Evolutionary conservation across 805 yeast species (phyloP).

Genomic region (Yarrowia sp.): DNA sequence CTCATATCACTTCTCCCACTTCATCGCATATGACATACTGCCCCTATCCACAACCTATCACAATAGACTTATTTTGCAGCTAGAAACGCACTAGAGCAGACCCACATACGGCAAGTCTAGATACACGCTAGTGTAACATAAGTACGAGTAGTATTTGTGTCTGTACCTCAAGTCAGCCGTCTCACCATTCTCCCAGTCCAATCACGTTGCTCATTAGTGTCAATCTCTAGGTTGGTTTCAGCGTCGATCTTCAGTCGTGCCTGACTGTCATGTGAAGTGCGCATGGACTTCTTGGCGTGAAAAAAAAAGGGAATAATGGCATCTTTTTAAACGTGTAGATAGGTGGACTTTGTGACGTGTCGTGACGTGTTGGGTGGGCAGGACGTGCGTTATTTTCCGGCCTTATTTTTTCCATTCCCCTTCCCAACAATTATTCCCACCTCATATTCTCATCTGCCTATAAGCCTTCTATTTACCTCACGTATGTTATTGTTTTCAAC

Average conservation of each 20-base stretch:
- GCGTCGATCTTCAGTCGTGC: constrained; percentile 9
- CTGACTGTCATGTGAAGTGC: constrained; percentile 17
- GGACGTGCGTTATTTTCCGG: not conserved
- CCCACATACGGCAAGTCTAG: too few relatives aligned
- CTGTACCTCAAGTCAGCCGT: too few relatives aligned
- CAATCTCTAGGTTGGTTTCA: not conserved
- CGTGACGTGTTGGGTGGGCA: not conserved
- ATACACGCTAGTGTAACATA: too few relatives aligned
- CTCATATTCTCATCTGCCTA: too few relatives aligned
- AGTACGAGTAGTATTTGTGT: too few relatives aligned
- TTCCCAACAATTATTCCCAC: too few relatives aligned
- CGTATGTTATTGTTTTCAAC: not conserved
- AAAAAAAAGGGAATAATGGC: not conserved
- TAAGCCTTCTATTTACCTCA: not conserved
- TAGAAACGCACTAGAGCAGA: not conserved
- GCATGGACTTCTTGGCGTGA: not conserved
- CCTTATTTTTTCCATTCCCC: not conserved
- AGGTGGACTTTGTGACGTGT: not conserved
- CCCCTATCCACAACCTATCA: not conserved
- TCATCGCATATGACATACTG: not conserved
- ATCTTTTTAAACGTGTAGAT: too few relatives aligned
- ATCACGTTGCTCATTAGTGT: not conserved
- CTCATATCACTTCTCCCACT: too few relatives aligned
- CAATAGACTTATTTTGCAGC: constrained; percentile 1
- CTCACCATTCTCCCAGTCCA: not conserved